These are phyloP conservation scores for Eucalyptus curtisii DNA, from an alignment of 345 rosid genomes.

Conservation along the genomic window DNA sequence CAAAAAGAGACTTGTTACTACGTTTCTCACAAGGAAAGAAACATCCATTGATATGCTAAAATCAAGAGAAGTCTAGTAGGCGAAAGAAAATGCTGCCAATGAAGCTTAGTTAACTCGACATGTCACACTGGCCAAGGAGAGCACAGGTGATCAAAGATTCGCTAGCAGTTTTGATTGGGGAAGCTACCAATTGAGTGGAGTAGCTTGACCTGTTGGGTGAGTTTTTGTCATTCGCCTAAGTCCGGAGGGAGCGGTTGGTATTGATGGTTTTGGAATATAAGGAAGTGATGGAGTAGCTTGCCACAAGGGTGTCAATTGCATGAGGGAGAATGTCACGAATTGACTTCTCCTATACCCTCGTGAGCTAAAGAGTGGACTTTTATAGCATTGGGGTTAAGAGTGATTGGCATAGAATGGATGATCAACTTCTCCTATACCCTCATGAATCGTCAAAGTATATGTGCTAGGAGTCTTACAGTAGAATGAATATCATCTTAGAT, in stretches of 20 bases:
- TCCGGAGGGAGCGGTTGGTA: not conserved
- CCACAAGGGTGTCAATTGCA: not conserved
- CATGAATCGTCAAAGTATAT: no score
- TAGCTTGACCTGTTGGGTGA: not conserved
- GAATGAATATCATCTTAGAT: not conserved
- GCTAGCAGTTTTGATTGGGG: not conserved
- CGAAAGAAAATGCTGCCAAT: accelerated
- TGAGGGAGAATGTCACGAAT: accelerated
- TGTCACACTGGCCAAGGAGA: not conserved
- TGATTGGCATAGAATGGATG: not conserved
- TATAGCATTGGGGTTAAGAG: accelerated
- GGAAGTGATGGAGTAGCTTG: not conserved
- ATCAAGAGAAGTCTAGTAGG: not conserved
- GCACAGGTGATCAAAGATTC: accelerated
- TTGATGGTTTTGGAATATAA: not conserved
- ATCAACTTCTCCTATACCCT: no score
- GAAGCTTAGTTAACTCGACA: accelerated
- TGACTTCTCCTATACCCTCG: accelerated
- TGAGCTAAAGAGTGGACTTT: not conserved
- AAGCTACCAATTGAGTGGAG: not conserved
- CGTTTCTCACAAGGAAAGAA: no score
- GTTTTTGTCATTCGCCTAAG: not conserved
- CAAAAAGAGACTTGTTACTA: accelerated
- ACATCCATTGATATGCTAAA: not conserved
- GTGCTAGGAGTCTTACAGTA: accelerated